Conservation (phyloP, 495 filamentous ascomycete genomes). For the Ramalina intermedia region DNA sequence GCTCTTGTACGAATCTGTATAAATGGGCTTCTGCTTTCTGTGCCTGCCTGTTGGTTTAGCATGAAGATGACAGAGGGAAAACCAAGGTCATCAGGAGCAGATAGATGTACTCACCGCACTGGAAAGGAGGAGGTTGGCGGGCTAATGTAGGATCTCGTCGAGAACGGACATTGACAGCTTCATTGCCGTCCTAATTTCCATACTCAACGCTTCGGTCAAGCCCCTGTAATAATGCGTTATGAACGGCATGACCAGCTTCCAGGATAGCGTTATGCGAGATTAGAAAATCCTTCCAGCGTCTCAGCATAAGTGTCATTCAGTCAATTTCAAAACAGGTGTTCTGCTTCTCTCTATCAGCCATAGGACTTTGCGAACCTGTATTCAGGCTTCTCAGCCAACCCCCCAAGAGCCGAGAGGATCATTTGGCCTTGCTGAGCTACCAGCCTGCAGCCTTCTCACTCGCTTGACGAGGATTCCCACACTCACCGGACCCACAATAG, state of each 20-base stretch:
- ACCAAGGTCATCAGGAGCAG: not conserved
- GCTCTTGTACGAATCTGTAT: not conserved
- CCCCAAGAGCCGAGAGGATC: too few relatives aligned
- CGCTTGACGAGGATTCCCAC: constrained; percentile 47
- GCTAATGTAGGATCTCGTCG: not conserved
- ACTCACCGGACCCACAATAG: constrained; percentile 52
- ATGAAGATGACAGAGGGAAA: not conserved
- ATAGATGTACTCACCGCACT: not conserved
- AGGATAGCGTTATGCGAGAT: not conserved
- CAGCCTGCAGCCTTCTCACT: constrained; percentile 25
- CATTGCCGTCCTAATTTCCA: not conserved
- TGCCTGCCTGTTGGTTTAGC: not conserved
- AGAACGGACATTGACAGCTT: not conserved
- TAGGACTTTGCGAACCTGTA: too few relatives aligned
- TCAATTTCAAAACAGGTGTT: too few relatives aligned
- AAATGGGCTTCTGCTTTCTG: not conserved
- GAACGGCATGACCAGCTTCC: constrained; percentile 3
- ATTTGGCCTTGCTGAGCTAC: too few relatives aligned
- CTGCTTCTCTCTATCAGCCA: too few relatives aligned
- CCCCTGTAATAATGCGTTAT: not conserved
- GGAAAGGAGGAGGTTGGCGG: not conserved
- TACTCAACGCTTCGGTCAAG: not conserved
- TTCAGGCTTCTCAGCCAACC: too few relatives aligned
- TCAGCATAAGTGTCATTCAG: not conserved
- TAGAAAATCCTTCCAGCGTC: not conserved